Base-by-base conservation (phyloP, 1,284 basidiomycete species). In the Ceratobasidium sp. region DNA sequence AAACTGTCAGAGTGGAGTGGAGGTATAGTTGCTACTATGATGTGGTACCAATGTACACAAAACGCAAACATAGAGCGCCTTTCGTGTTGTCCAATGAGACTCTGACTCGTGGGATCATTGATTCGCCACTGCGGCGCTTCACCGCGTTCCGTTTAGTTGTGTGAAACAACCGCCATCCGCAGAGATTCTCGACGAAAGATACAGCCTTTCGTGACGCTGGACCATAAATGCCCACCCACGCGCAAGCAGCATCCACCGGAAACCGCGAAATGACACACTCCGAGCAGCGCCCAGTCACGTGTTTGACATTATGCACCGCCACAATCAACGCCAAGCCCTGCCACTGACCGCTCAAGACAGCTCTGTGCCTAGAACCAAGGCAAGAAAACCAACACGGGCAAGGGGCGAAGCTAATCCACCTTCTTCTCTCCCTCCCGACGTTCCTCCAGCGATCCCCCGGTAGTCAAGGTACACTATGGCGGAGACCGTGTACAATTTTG, bases 261-360 rank as follows among this genome's bases (percentile, higher is more conserved):
- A 51, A 65, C 47, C 27, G 36, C 36, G 6, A 4, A 41, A 41
- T 41, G 36, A 41, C 36, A 41, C 36, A 41, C 36, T 41, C 11
- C 36, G 6, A 41, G 11, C 22, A 31, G 45, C 45, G 41, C 60
- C 17, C 36, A 4, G 6, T 41, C 36, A 41, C 36, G 36, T 41
- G 36, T 5, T 11, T 65, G 22, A 27, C 56, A 45, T 15, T 51
- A 24, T 22, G 15, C 56, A 72, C 57, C 47, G 69, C 69, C 69
- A 72, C 69, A 72, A n/a, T 72, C 71, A 73, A 73, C 19, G 71
- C 71, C 71, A 73, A 73, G 71, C 22, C 15, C 60, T 8, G 1
- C 2, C 2, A n/a, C 19, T 17, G 47, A 51, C 17, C 5, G 11
- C 50, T 54, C 47, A 15, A 47, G 33, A 19, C 15, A 51, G 50